Conservation (phyloP, 345 rosid genomes). For the Arabidopsis suecica region DNA sequence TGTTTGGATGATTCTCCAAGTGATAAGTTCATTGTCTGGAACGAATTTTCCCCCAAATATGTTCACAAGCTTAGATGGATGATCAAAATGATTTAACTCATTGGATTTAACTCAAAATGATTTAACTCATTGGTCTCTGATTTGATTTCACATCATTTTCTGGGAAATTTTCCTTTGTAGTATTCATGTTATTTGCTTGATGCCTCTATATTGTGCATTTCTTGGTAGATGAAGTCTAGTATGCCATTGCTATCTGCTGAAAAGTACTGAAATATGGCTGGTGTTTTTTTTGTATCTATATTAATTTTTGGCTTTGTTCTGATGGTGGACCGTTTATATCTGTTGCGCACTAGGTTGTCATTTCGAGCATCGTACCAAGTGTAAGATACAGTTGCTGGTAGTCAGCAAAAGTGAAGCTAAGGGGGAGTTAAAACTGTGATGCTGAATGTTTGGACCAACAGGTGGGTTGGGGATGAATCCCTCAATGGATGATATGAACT, state of each 20-base stretch:
- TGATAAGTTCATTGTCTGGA: conserved; percentile 6
- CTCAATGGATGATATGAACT: conserved; percentile 93
- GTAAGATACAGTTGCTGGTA: conserved; percentile 33
- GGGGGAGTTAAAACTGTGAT: conserved; percentile 64
- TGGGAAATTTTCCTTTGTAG: neutral
- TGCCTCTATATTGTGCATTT: conserved; percentile 12
- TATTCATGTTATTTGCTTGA: conserved; percentile 26
- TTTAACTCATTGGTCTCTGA: neutral
- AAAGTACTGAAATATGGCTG: neutral
- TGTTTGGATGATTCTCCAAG: conserved; percentile 21
- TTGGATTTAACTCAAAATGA: neutral
- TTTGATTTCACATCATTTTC: neutral
- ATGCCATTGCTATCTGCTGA: conserved; percentile 9
- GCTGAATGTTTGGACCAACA: conserved; percentile 90
- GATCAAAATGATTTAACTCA: conserved; percentile 22
- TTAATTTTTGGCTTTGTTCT: conserved; percentile 2
- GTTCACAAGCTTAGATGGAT: conserved; percentile 28
- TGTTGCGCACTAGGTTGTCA: conserved; percentile 24
- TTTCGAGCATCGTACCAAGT: conserved; percentile 12
- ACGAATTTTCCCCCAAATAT: neutral
- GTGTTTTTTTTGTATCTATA: neutral
- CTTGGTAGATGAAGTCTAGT: conserved; percentile 6
- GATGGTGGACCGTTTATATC: conserved; percentile 5
- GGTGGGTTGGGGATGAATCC: conserved; percentile 90
- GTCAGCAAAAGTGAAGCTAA: conserved; percentile 38